Percentiles rank a stretch among this genome's conserved stretches.
Conservation (phyloP, 2,329 filamentous ascomycete species). For the Elsinoe necatrix region DNA sequence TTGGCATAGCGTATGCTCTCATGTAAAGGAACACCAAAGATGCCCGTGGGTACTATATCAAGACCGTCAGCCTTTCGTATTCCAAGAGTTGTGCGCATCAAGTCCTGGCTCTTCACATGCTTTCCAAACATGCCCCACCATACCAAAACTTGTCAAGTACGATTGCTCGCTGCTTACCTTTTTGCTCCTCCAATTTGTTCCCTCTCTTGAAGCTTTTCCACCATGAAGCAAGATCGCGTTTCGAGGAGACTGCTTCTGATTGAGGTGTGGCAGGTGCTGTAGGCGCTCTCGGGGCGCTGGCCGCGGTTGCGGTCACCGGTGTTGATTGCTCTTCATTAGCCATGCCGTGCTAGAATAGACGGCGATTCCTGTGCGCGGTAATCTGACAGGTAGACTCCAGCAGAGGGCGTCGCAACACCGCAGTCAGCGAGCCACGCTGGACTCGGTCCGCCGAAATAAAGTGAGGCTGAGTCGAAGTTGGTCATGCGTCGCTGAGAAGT, state of each 20-base stretch:
- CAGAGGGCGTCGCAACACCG: not conserved
- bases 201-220: conserved; percentile 88
- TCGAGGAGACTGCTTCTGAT: conserved; percentile 65
- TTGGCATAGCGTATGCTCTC: conserved; percentile 96
- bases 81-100: not conserved
- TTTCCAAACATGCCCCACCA: not conserved
- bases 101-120: not conserved
- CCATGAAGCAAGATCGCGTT: conserved; percentile 87
- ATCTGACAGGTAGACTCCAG: not conserved
- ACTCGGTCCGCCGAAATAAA: conserved; percentile 10
- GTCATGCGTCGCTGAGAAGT: conserved; percentile 11
- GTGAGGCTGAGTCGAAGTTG: conserved; percentile 13
- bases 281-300: conserved; percentile 20
- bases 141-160: not conserved
- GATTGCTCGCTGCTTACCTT: conserved; percentile 41
- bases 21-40: conserved; percentile 88
- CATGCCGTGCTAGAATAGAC: conserved; percentile 24
- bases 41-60: conserved; percentile 52
- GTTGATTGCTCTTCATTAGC: conserved; percentile 28
- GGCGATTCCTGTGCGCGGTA: not conserved
- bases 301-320: conserved; percentile 13
- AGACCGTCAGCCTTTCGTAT: not conserved
- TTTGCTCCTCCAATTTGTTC: conserved; percentile 54
- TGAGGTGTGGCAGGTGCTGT: conserved; percentile 32
- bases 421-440: conserved; percentile 6